Evolutionary conservation across 768 basidiomycete genomes (phyloP).

Genomic region (Amanita rubescens): DNA sequence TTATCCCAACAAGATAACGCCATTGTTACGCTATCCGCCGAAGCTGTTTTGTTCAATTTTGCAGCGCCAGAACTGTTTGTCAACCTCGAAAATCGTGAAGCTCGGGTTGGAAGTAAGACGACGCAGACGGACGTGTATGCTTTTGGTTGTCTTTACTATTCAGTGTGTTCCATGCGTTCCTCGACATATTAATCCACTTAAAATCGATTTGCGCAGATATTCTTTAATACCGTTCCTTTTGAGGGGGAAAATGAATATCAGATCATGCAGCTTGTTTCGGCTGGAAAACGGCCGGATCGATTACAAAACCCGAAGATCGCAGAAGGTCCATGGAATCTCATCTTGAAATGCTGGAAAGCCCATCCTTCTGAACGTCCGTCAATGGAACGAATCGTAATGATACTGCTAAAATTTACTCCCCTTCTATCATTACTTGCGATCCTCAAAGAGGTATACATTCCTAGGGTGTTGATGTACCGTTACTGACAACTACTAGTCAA

Average conservation of each 20-base stretch:
- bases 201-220: neutral
- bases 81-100: neutral
- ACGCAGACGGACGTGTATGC: slow-evolving; percentile 1
- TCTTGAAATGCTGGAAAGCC: neutral
- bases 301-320: neutral
- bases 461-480: neutral
- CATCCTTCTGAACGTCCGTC: neutral
- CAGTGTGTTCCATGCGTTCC: neutral
- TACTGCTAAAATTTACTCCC: neutral
- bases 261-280: neutral
- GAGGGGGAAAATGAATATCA: neutral
- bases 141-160: slow-evolving; percentile 2
- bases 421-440: neutral
- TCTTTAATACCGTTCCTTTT: neutral
- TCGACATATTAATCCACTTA: neutral
- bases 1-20: too few species aligned
- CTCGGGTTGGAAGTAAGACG: neutral
- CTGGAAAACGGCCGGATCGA: neutral
- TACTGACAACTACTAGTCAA: neutral
- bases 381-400: neutral
- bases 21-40: neutral
- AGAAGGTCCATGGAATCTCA: neutral
- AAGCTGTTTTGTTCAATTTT: neutral
- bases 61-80: neutral
- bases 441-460: neutral